Percentiles rank a stretch among this genome's conserved stretches.
phyloP scores from a whole-genome alignment of 192 early-diverging fungal species.

The Chytriomyces hyalinus region DNA sequence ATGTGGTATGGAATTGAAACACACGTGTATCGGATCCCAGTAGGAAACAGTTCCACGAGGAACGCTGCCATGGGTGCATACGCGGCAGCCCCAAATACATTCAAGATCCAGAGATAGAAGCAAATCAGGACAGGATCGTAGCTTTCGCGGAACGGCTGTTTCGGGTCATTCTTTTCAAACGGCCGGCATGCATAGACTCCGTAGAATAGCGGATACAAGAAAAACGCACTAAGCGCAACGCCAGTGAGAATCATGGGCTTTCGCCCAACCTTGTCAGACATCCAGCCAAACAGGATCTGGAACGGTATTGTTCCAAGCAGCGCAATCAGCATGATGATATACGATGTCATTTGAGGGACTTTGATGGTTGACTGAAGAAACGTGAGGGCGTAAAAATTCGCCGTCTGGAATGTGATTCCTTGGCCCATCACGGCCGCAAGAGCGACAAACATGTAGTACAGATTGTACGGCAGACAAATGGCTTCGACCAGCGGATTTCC shows the following conservation, averaged over 20 bases:
- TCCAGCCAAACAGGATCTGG: constrained; percentile 27
- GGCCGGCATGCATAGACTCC: constrained; percentile 21
- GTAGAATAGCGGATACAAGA: constrained; percentile 35
- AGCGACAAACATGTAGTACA: constrained; percentile 6
- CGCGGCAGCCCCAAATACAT: constrained; percentile 7
- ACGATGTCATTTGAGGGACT: neutral
- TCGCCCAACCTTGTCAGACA: constrained; percentile 40
- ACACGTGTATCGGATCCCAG: constrained; percentile 36
- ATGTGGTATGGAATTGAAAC: constrained; percentile 21
- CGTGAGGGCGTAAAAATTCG: constrained; percentile 15
- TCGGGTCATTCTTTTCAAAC: constrained; percentile 26
- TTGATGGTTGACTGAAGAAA: neutral
- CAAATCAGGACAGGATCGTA: constrained; percentile 18
- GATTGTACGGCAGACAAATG: constrained; percentile 17
- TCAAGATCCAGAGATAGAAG: constrained; percentile 22
- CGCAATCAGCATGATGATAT: constrained; percentile 20
- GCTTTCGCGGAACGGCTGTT: constrained; percentile 2
- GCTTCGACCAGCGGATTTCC: neutral
- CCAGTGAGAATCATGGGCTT: constrained; percentile 38
- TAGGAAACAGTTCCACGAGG: constrained; percentile 44
- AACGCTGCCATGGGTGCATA: constrained; percentile 47
- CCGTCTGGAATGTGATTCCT: constrained; percentile 21
- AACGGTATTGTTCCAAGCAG: constrained; percentile 24
- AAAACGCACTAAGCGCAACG: constrained; percentile 7
- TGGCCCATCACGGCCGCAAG: constrained; percentile 36